Evolutionary conservation across 2,329 filamentous ascomycete species (phyloP).

Genomic region (Aspergillus flavus): DNA sequence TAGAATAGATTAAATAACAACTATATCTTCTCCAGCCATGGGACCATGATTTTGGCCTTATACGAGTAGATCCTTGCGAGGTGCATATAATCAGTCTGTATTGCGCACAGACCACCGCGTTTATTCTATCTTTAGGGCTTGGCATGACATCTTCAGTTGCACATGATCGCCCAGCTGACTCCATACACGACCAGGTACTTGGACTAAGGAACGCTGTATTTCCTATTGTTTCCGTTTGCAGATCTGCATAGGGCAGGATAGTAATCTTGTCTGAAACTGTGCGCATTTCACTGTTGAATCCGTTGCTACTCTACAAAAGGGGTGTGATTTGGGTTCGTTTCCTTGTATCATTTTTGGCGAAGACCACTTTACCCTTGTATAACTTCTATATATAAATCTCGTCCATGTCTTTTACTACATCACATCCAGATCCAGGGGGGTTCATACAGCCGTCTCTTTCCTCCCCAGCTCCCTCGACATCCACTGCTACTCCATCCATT

Average conservation of each 20-base stretch:
- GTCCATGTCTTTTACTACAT: slow-evolving; percentile 15
- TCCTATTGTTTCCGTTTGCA: neutral
- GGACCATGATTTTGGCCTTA: too few species aligned
- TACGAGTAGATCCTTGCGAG: neutral
- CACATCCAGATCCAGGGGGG: slow-evolving; percentile 34
- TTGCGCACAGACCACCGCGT: neutral
- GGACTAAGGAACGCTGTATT: neutral
- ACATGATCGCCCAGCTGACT: neutral
- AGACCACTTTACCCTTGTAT: neutral
- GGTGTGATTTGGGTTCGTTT: neutral
- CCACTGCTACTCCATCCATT: slow-evolving; percentile 37
- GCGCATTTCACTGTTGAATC: neutral
- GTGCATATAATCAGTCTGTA: neutral
- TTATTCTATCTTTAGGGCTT: slow-evolving; percentile 22
- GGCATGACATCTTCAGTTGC: slow-evolving; percentile 32
- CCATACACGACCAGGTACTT: neutral
- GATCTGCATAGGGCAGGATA: neutral
- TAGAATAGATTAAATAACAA: neutral
- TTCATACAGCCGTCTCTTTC: slow-evolving; percentile 43
- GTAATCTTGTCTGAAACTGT: neutral
- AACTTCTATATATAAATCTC: neutral
- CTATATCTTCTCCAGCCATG: neutral
- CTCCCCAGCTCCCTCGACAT: slow-evolving; percentile 54
- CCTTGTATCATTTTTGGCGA: neutral
- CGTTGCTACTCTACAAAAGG: neutral